Base-by-base conservation (phyloP, 1,139 yeast species). In the Magnusiomyces suaveolens region DNA sequence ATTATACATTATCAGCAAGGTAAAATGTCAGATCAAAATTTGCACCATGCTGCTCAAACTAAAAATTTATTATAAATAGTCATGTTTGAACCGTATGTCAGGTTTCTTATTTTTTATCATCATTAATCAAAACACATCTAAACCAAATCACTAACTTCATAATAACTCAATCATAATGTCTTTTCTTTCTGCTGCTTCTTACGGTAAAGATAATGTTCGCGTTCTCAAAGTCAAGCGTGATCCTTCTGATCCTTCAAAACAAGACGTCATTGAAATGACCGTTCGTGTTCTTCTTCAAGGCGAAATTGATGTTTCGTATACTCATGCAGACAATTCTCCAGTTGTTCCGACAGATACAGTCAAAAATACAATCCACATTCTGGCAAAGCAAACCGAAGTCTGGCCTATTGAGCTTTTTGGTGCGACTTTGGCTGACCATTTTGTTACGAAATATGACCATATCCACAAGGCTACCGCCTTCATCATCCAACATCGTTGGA, bases 271-370 rank as follows among this genome's bases (percentile, higher is more conserved):
- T 68, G 96, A 89, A 72, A 87, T 95, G 57, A 84, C 88, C 57
- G 95, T 86, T 52, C 76, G 78, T 61, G 83, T 83, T 25, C 75
- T 89, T 57, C 77, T 89, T 58, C 82, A 79, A 62, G 97, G 97
- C 58, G 79, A 77, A 54, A 83, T 89, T 63, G 95, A 85, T 59
- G 72, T 73, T 36, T 82, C 95, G 1, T 89, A 87, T 74, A 89
- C 96, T 53, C 68, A 83, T 59, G 96, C 96, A 43, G 95, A 89
- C 71, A 89, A 89, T 72, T 69, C 87, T 1, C 78, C 86, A n/a
- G 82, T 89, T 65, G 95, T 89, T 50, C 96, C 97, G 55, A 89
- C 97, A 14, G 97, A 89, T 70, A 88, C 96, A 1, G 90, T 88
- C 59, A 89, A 89, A 72, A 89, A 89, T 75, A 89, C 96, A 55